Evolutionary conservation across 441 rosid genomes (phyloP), one percentile per base, ranked within the genome.

Genomic region (Pelargonium australe): DNA sequence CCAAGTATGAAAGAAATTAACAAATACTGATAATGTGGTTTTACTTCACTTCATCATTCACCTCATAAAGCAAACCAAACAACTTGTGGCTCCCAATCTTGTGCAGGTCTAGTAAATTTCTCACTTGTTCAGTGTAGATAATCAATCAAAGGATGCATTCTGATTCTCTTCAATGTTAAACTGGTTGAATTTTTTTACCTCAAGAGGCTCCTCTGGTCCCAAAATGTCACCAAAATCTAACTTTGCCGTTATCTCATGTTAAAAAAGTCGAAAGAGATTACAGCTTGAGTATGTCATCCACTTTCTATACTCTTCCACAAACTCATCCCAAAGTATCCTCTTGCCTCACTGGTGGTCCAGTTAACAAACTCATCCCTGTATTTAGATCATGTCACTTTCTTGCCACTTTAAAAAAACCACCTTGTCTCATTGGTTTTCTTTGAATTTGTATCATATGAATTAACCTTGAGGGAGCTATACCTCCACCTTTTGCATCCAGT

Each of bases 141-240:
- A 58, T 58, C 25, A 17, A 11, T 58, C 31, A 58, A 11, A 19
- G 41, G 31, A 58, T 58, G 63, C 9, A 10, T 14, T 58, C 20
- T 19, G 25, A 58, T 58, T 58, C 25, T 58, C 31, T 8, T 25
- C 31, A 58, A 58, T 58, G 63, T 58, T 58, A 58, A 58, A 28
- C 23, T 4, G 31, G 63, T 9, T 19, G 34, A 28, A 9, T 13
- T 19, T 19, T 19, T 58, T 58, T 23, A 9, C 9, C 11, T 2
- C 34, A 1, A 58, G 63, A 20, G 63, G 31, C 63, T 58, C 63
- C 63, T 58, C 63, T 57, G 28, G 31, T 5, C 49, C 8, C 62
- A 58, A 58, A 19, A 58, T 58, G 63, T 19, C 13, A 58, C 63
- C 63, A 58, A 58, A 58, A 19, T 17, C 63, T 19, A 57, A 57